Base-by-base conservation (phyloP, 192 early-diverging fungal species). In the Linnemannia zychae region DNA sequence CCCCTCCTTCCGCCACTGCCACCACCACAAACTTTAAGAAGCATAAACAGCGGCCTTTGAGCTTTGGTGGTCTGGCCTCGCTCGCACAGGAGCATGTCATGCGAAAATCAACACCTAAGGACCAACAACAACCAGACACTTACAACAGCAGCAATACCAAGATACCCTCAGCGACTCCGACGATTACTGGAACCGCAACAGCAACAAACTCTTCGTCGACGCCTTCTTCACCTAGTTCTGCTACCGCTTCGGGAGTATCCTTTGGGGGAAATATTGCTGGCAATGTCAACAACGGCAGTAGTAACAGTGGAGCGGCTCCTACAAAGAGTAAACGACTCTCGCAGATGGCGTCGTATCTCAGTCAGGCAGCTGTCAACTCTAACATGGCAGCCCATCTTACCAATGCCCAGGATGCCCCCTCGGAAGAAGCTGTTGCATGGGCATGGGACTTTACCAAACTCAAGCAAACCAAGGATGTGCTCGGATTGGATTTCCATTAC, bases 61-160 rank as follows among this genome's bases (percentile, higher is more conserved):
- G 83, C 20, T 76, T 85, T 76, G 83, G 74, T 40, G 83, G 83
- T 18, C 34, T 79, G 48, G 83, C 83, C 3, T 72, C 83, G 17
- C 31, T 85, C 74, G 77, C 83, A 17, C 83, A 85, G 20, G 82
- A 84, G 33, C 82, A 84, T 40, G 71, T 84, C 71, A 84, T 78
- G 77, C 75, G 75, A 48, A 79, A 66, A 31, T 63, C 57, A 12
- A 63, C 57, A n/a, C 57, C 57, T 4, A 79, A 49, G 36, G 44
- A 46, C 36, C 74, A 75, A 36, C 80, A 46, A 13, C 73, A 70
- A 44, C 11, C 28, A 6, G 44, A 72, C 47, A 4, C 11, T 72
- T 63, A 36, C 50, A 73, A 7, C 50, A 73, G 72, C 74, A 74
- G 31, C 70, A 67, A 31, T 65, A 69, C 31, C 60, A 48, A 65